A percentile compares a stretch with the other conserved stretches of the same genome.
phyloP scores from a whole-genome alignment of 106 monocot genomes.

The Apostasia ramifera region DNA sequence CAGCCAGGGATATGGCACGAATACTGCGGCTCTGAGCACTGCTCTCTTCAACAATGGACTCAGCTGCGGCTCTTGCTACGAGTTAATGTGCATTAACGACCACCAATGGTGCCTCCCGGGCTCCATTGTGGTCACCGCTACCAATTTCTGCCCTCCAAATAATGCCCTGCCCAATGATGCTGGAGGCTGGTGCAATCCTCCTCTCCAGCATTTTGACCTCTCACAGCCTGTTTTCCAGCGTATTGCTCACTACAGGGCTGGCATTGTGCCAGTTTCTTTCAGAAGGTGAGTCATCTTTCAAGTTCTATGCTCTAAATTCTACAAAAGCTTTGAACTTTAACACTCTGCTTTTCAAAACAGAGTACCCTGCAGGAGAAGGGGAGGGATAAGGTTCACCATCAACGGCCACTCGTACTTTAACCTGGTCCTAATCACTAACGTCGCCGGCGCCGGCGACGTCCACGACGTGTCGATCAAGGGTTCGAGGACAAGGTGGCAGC shows the following conservation, averaged over 20 bases:
- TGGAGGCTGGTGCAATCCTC: slow-evolving; percentile 70
- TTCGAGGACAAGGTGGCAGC: slow-evolving; percentile 40
- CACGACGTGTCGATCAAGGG: slow-evolving; percentile 43
- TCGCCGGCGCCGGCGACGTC: slow-evolving; percentile 48
- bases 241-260: slow-evolving; percentile 36
- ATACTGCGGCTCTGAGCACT: slow-evolving; percentile 61
- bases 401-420: slow-evolving; percentile 73
- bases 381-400: slow-evolving; percentile 59
- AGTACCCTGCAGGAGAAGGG: slow-evolving; percentile 45
- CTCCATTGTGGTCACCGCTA: slow-evolving; percentile 61
- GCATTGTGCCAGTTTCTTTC: slow-evolving; percentile 53
- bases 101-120: slow-evolving; percentile 35
- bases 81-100: slow-evolving; percentile 35
- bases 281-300: slow-evolving; percentile 24
- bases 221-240: slow-evolving; percentile 38
- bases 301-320: background rate
- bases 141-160: slow-evolving; percentile 92
- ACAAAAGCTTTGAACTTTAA: background rate
- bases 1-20: slow-evolving; percentile 61
- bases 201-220: slow-evolving; percentile 47
- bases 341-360: slow-evolving; percentile 8
- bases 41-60: slow-evolving; percentile 53
- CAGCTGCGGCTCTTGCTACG: slow-evolving; percentile 61
- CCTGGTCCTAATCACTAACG: slow-evolving; percentile 54
- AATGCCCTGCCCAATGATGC: slow-evolving; percentile 43